Evolutionary conservation across 2,329 filamentous ascomycete species (phyloP), one percentile per base, ranked within the genome.

Genomic region (Pezicula radicicola): DNA sequence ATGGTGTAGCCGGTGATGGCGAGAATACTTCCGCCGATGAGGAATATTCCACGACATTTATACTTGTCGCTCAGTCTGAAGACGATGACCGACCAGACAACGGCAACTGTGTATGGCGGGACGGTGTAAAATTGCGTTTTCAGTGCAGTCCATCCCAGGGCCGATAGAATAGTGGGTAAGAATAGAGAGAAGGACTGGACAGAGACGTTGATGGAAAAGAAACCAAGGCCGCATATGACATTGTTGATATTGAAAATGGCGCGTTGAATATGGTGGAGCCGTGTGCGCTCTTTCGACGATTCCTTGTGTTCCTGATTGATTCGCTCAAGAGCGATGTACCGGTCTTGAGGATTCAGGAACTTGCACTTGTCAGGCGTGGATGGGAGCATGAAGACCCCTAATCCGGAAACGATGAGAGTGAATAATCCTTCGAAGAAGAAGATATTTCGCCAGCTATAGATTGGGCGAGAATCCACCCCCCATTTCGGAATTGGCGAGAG

Each of bases 381-480:
- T 2, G 72, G 71, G 64, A 75, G 64, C 59, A 75, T 60, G 13
- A 72, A 52, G 0, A 69, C 75, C 18, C 73, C 67, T 19, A 76
- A 6, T n/a, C 73, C 60, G 48, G 72, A 74, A 56, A 75, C 67
- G 4, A 75, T 55, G 1, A 78, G 75, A 9, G 80, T 84, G 55
- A 83, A 59, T 40, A 83, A 63, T 0, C 81, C 81, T 62, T 84
- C 81, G 53, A 85, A 83, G 67, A 84, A 83, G 70, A 84, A 84
- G 58, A 85, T 85, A 63, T 80, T 80, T 54, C 77, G 72, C 78
- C 78, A 81, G 0, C 72, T 76, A 56, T 76, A 69, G 48, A 83
- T 71, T 27, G 61, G 68, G 53, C 70, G 70, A 2, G 66, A 55
- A 0, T 64, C 67, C 6, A 69, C 61, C 1, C 80, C 80, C 77